A percentile compares a stretch with the other conserved stretches of the same genome.
Evolutionary conservation across 2,329 filamentous ascomycete species (phyloP).

Genomic region (Fusarium xylarioides): DNA sequence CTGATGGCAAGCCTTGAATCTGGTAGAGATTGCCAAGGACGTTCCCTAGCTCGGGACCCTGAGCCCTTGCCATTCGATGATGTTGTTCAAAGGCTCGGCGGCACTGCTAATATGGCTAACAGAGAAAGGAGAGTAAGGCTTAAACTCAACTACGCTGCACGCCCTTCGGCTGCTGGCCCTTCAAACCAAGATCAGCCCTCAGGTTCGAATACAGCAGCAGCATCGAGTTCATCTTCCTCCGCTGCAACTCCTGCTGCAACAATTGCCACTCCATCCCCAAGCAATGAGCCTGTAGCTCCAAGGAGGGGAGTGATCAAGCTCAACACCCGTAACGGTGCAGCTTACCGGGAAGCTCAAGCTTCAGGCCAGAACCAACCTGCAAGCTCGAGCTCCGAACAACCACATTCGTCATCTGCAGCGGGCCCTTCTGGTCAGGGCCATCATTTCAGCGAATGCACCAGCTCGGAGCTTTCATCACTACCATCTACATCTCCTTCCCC

Average conservation of each 20-base stretch:
- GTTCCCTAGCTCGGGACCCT: constrained; percentile 21
- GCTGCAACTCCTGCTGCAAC: background rate
- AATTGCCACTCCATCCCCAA: background rate
- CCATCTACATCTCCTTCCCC: background rate
- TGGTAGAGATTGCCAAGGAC: constrained; percentile 2
- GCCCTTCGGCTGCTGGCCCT: background rate
- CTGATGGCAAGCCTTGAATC: constrained; percentile 38
- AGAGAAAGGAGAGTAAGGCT: background rate
- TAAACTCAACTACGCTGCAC: background rate
- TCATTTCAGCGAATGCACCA: background rate
- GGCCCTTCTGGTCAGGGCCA: background rate
- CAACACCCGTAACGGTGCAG: background rate
- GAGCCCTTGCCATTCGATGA: constrained; percentile 16
- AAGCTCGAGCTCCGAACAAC: background rate
- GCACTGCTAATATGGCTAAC: background rate
- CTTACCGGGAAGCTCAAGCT: too few relatives aligned
- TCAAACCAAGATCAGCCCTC: background rate
- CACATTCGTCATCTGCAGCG: background rate
- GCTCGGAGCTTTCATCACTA: background rate
- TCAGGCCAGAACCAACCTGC: background rate
- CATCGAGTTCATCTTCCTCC: background rate
- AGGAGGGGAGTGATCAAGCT: background rate
- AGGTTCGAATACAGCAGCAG: background rate
- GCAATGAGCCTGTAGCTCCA: background rate
- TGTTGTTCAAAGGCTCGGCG: constrained; percentile 10